Conservation (phyloP, 2,329 filamentous ascomycete species). For the Apiospora hydei region DNA sequence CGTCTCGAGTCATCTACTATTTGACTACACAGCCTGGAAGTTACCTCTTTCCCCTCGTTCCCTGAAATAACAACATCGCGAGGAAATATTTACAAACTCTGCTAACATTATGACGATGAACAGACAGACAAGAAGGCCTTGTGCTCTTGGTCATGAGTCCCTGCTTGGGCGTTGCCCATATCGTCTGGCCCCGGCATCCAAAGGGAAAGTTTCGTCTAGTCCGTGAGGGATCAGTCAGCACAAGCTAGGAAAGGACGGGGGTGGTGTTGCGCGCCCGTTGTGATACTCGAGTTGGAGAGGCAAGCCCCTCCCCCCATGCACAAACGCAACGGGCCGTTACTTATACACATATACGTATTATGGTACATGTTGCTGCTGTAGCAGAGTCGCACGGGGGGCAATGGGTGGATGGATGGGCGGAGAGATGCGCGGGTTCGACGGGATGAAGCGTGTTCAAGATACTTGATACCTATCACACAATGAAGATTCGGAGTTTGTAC, state of each 20-base stretch:
- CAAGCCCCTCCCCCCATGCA: neutral
- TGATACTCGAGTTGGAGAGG: conserved; percentile 3
- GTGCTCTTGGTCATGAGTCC: neutral
- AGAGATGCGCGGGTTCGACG: neutral
- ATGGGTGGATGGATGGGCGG: neutral
- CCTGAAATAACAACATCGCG: neutral
- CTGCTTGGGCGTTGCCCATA: neutral
- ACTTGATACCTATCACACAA: neutral
- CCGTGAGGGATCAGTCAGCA: neutral
- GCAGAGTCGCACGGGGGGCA: neutral
- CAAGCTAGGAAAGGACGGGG: neutral
- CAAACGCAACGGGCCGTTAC: conserved; percentile 11
- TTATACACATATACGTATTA: neutral
- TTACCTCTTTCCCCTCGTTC: neutral
- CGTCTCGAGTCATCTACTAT: neutral
- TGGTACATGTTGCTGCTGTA: neutral
- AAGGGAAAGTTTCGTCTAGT: neutral
- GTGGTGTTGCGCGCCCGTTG: neutral
- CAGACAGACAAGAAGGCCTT: too few relatives aligned
- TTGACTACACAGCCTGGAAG: neutral
- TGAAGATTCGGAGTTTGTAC: neutral
- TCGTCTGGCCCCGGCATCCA: neutral
- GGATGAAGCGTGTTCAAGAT: too few relatives aligned
- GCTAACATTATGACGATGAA: too few relatives aligned
- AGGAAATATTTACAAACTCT: neutral